Conservation (phyloP, 1,139 yeast species). For the Meyerozyma smithsonii region DNA sequence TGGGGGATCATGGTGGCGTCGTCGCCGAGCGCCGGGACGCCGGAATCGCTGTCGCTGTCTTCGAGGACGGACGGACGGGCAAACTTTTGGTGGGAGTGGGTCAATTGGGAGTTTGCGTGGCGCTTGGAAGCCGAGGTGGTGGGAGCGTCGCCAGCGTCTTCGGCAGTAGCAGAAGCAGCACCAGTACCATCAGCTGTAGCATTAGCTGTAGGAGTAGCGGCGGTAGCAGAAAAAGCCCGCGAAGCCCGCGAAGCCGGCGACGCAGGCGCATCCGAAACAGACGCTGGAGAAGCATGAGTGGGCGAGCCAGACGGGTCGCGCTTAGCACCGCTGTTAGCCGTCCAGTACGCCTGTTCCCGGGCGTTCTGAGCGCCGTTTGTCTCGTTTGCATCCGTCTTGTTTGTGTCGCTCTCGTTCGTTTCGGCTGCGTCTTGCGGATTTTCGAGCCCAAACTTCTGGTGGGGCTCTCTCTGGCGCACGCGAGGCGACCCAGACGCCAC, state of each 20-base stretch:
- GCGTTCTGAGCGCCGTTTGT: no score
- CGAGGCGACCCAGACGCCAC: conserved; percentile 1
- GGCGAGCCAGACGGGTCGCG: no score
- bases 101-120: not conserved
- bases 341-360: no score
- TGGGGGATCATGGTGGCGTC: conserved; percentile 3
- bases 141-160: no score
- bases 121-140: not conserved
- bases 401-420: no score
- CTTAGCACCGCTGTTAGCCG: no score
- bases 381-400: no score
- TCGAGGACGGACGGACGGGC: conserved; percentile 17
- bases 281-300: not conserved
- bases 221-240: no score
- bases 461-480: not conserved
- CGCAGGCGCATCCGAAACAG: not conserved
- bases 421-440: no score
- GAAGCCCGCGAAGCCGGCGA: not conserved
- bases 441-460: not conserved
- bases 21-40: conserved; percentile 16
- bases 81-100: not conserved
- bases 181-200: no score
- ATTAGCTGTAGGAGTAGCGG: no score
- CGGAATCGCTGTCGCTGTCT: conserved; percentile 24
- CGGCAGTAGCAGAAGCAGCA: no score